Evolutionary conservation across 345 rosid species (phyloP), one percentile per base, ranked within the genome.

Genomic region (Syzygium jambos): DNA sequence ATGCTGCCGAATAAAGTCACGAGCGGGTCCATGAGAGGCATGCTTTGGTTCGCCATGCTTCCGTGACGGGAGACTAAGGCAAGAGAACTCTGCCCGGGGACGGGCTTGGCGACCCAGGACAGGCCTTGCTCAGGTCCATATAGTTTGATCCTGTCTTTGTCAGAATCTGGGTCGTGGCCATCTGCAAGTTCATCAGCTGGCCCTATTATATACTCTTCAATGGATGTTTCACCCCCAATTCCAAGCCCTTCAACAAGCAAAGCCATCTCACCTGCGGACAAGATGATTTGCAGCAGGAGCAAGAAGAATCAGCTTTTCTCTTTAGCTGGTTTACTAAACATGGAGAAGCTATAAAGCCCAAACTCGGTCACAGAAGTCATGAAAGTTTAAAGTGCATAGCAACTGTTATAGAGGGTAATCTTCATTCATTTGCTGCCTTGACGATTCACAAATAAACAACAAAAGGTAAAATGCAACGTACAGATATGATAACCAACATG

Each of bases 201-300:
- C 51, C 96, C 95, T 80, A 98, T 95, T 80, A 95, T 93, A 86
- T 95, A 97, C 90, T 96, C 99, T 90, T 98, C 99, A 85, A 98
- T 89, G 52, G 95, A 95, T 53, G 94, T 93, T 85, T 98, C 99
- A 56, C 97, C 99, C 43, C 99, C 99, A 17, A 96, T 91, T 51
- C 95, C 99, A 73, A 98, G 95, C 85, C 99, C 99, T 92, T 98
- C 99, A 85, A 95, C 96, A 78, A 98, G 93, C 90, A 98, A 93
- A 89, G 99, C 99, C 98, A 98, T 89, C 96, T 96, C 99, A 89
- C 98, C 99, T 98, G 93, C 77, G 77, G 87, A 90, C 13, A 19
- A 46, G 49, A 85, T 17, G 46, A 68, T 68, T 68, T 73, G 52
- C 65, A 52, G 65, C 88, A 87, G 13, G 29, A 63, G 23, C 46